Percentiles rank a stretch among this genome's conserved stretches.
These are phyloP conservation scores for Alternaria rosae DNA, from an alignment of 2,329 filamentous ascomycete species.

Conservation along the genomic window DNA sequence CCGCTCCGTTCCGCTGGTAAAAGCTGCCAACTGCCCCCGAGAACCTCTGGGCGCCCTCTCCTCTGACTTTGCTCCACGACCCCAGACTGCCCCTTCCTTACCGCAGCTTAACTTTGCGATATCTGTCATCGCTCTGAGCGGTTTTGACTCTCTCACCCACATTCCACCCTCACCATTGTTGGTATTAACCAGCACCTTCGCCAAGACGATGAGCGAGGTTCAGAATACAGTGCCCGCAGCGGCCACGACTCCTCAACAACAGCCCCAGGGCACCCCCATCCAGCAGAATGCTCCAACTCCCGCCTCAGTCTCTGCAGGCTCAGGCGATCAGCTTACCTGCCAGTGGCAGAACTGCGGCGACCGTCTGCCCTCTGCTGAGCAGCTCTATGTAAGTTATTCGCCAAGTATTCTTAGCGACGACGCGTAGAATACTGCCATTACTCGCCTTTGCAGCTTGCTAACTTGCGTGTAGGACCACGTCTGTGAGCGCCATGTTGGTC, in stretches of 20 bases:
- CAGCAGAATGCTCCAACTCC: slow-evolving; percentile 45
- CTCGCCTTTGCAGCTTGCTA: slow-evolving; percentile 8
- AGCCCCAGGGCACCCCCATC: slow-evolving; percentile 42
- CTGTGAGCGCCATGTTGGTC: slow-evolving; percentile 96
- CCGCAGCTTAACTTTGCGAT: slow-evolving; percentile 1
- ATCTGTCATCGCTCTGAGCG: slow-evolving; percentile 7
- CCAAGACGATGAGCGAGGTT: slow-evolving; percentile 27
- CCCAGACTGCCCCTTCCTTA: slow-evolving; percentile 7
- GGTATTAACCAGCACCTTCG: slow-evolving; percentile 4
- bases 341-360: slow-evolving; percentile 71
- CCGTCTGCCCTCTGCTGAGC: slow-evolving; percentile 64
- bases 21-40: slow-evolving; percentile 8
- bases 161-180: not conserved
- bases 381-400: slow-evolving; percentile 65
- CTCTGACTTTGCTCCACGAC: slow-evolving; percentile 13
- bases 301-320: slow-evolving; percentile 36
- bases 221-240: slow-evolving; percentile 33
- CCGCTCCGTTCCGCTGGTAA: slow-evolving; percentile 10
- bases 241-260: slow-evolving; percentile 40
- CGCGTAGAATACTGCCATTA: not conserved
- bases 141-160: not conserved
- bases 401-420: not conserved
- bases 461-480: slow-evolving; percentile 79
- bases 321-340: slow-evolving; percentile 60
- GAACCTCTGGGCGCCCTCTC: slow-evolving; percentile 16